These are phyloP conservation scores for Herpomyces periplanetae DNA, from an alignment of 2,329 filamentous ascomycete species.

Conservation along the genomic window DNA sequence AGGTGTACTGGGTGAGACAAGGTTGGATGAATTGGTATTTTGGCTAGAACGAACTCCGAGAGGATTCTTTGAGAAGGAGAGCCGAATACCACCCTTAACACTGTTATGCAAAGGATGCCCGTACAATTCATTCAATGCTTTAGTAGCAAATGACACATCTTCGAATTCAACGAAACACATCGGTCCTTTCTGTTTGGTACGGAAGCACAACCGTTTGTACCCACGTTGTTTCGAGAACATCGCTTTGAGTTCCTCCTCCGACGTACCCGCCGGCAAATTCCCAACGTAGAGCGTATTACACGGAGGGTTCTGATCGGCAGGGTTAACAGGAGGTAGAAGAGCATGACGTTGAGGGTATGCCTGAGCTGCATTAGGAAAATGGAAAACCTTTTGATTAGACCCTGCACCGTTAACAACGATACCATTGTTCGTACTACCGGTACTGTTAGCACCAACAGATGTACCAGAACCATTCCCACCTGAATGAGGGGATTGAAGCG, in stretches of 20 bases:
- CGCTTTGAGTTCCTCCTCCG: slow-evolving; percentile 72
- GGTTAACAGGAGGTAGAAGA: slow-evolving; percentile 71
- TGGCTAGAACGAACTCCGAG: slow-evolving; percentile 57
- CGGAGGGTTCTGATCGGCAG: slow-evolving; percentile 76
- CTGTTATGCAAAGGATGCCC: slow-evolving; percentile 60
- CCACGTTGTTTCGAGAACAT: slow-evolving; percentile 74
- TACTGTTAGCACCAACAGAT: too few relatives aligned
- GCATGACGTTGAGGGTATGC: too few relatives aligned
- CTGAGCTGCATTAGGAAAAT: too few relatives aligned
- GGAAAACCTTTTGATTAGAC: too few relatives aligned
- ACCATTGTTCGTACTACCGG: too few relatives aligned
- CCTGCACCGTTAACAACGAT: too few relatives aligned
- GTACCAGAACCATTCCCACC: too few relatives aligned
- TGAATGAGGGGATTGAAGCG: too few relatives aligned
- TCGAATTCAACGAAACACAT: slow-evolving; percentile 99
- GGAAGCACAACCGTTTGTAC: slow-evolving; percentile 76
- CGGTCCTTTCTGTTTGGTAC: slow-evolving; percentile 70
- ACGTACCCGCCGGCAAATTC: slow-evolving; percentile 70
- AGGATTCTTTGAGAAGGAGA: slow-evolving; percentile 92
- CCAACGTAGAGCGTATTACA: slow-evolving; percentile 95
- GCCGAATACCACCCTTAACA: slow-evolving; percentile 61
- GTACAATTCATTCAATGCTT: slow-evolving; percentile 57
- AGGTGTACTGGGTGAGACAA: too few relatives aligned
- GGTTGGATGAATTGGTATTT: too few relatives aligned
- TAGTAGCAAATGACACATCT: slow-evolving; percentile 61